These are phyloP conservation scores for Thalassiosira hispida DNA, from an alignment of 352 stramenopile genomes.

Conservation along the genomic window DNA sequence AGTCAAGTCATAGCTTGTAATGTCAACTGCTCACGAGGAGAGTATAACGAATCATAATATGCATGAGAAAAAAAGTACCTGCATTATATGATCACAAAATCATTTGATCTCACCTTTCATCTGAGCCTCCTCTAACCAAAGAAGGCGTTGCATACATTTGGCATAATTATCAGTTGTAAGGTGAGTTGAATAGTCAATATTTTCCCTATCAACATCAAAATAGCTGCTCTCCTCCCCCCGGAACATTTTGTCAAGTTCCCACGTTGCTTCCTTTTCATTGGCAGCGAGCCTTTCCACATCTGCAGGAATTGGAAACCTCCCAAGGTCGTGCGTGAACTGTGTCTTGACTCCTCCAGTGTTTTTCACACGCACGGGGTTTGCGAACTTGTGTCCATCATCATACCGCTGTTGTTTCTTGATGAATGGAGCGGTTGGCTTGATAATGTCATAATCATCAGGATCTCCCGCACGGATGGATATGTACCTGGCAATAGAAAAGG, in stretches of 20 bases:
- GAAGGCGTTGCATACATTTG: slow-evolving; percentile 55
- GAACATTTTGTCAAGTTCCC: slow-evolving; percentile 20
- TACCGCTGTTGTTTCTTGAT: slow-evolving; percentile 16
- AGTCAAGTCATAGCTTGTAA: slow-evolving; percentile 65
- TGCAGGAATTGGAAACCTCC: slow-evolving; percentile 18
- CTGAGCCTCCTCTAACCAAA: slow-evolving; percentile 65
- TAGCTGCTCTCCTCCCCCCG: background rate
- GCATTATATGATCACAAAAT: background rate
- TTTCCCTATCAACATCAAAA: slow-evolving; percentile 7
- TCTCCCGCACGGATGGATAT: slow-evolving; percentile 39
- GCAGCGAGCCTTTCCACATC: slow-evolving; percentile 1
- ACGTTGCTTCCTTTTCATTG: background rate
- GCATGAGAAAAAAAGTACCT: background rate
- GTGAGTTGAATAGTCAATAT: slow-evolving; percentile 30
- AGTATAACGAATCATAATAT: background rate
- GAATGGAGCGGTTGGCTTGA: slow-evolving; percentile 44
- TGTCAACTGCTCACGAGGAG: slow-evolving; percentile 42
- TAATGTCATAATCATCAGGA: slow-evolving; percentile 44
- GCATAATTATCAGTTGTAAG: slow-evolving; percentile 49
- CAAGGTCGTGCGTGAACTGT: slow-evolving; percentile 4
- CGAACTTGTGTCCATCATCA: slow-evolving; percentile 31
- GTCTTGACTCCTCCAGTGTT: background rate
- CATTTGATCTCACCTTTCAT: slow-evolving; percentile 31
- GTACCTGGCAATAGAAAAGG: slow-evolving; percentile 41
- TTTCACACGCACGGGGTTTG: slow-evolving; percentile 18